Evolutionary conservation across 306 rosid species (phyloP).

Genomic region (Elaeagnus macrophylla): DNA sequence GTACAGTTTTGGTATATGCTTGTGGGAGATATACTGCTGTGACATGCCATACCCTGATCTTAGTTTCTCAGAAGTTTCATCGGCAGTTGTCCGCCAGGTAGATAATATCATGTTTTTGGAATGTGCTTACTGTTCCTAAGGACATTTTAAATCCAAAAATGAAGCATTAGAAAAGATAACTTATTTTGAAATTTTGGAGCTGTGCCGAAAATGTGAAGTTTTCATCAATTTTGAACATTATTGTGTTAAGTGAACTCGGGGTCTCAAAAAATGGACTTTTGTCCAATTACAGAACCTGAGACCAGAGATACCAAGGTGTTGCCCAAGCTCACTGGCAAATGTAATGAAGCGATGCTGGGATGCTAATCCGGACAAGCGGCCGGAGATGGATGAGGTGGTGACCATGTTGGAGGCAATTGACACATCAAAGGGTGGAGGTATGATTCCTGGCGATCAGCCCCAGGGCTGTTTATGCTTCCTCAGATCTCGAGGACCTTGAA

Average conservation of each 20-base stretch:
- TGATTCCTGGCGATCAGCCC: slow-evolving; percentile 82
- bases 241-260: too few relatives aligned
- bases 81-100: slow-evolving; percentile 93
- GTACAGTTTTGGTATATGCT: slow-evolving; percentile 88
- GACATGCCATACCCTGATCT: slow-evolving; percentile 99
- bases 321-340: slow-evolving; percentile 93
- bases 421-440: slow-evolving; percentile 95
- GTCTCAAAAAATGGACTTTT: too few relatives aligned
- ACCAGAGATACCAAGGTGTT: slow-evolving; percentile 96
- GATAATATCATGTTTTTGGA: not conserved
- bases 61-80: slow-evolving; percentile 92
- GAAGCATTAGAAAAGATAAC: too few relatives aligned
- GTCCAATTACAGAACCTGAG: slow-evolving; percentile 88
- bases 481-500: slow-evolving; percentile 78
- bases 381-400: slow-evolving; percentile 97
- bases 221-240: too few relatives aligned
- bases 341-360: slow-evolving; percentile 99
- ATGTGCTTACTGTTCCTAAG: too few relatives aligned
- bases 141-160: too few relatives aligned
- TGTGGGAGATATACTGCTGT: slow-evolving; percentile 98
- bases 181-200: too few relatives aligned
- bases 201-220: too few relatives aligned
- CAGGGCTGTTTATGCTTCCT: slow-evolving; percentile 90
- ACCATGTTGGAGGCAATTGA: slow-evolving; percentile 86
- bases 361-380: slow-evolving; percentile 88